Evolutionary conservation across 1,284 basidiomycete genomes (phyloP).

Genomic region (Malassezia slooffiae): DNA sequence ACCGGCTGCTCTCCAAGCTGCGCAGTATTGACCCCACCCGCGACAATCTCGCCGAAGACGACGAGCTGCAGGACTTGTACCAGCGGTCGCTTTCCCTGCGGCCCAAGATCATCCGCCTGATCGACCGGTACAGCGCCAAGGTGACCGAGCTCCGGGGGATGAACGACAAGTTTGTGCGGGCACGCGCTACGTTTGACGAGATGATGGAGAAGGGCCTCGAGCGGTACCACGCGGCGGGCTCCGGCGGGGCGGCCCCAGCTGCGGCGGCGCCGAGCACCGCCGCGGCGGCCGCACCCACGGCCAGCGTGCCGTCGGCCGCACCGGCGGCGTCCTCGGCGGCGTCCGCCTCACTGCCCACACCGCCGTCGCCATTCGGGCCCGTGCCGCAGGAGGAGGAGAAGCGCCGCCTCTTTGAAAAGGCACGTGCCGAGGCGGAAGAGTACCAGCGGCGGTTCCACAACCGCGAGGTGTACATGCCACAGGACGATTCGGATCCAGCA

Average conservation of each 20-base stretch:
- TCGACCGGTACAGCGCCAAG: constrained; percentile 68
- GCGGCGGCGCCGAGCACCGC: constrained; percentile 26
- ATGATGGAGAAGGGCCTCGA: constrained; percentile 63
- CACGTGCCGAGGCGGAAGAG: constrained; percentile 36
- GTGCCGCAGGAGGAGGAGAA: constrained; percentile 37
- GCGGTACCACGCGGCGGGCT: no score
- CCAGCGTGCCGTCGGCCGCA: not conserved
- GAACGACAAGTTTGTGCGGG: constrained; percentile 77
- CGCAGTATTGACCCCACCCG: constrained; percentile 59
- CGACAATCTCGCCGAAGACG: constrained; percentile 79
- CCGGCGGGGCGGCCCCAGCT: constrained; percentile 21
- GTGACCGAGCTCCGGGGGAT: constrained; percentile 63
- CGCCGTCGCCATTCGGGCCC: constrained; percentile 6
- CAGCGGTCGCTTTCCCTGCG: constrained; percentile 74
- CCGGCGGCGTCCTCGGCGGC: not conserved
- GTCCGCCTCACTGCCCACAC: not conserved
- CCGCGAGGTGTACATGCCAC: not conserved
- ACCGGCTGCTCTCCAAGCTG: constrained; percentile 70
- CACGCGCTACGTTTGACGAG: constrained; percentile 68
- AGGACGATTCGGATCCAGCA: not conserved
- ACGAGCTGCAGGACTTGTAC: constrained; percentile 83
- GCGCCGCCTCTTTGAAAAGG: constrained; percentile 34
- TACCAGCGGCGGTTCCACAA: constrained; percentile 23
- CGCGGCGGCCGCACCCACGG: constrained; percentile 16
- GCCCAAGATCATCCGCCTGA: constrained; percentile 87